Evolutionary conservation across 495 filamentous ascomycete genomes (phyloP), one percentile per base, ranked within the genome.

Genomic region (Peziza echinospora): DNA sequence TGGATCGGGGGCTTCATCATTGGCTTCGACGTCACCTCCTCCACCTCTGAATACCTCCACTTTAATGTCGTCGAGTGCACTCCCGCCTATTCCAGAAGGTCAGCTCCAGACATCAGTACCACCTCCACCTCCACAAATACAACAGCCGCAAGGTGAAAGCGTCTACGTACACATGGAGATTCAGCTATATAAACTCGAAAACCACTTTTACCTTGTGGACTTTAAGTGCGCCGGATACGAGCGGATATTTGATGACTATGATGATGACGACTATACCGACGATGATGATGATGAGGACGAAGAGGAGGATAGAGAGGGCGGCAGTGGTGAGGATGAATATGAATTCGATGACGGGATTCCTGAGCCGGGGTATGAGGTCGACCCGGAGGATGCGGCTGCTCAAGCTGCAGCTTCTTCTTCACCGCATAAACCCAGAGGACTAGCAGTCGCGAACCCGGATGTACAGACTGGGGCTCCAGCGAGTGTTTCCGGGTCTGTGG

Each of bases 221-320:
- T 96, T 97, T 71, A 96, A 92, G 58, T 93, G 89, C 57, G 84
- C 86, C n/a, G 89, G 89, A 5, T 97, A 97, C 62, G 89, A 97
- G 62, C 80, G 82, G 28, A 65, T 82, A 44, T 66, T 76, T 44
- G 65, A 68, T n/a, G 60, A 63, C 5, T 24, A 47, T 17, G 45
- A 41, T 17, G 30, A 37, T 7, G 26, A 34, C 3, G 13, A 37
- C 19, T 13, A 17, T 6, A 37, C 13, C 6, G 30, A 7, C 3
- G 19, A 17, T 5, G 30, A 1, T 11, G 19, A 57, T 10, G 48
- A 58, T 10, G 40, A 43, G 25, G 45, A 48, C n/a, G n/a, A n/a
- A n/a, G 30, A 37, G 26, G 26, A 34, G 3, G 13, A 37, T 37
- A 37, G 30, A 3, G 19, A 17, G 3, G 30, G 6, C 3, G 19